Evolutionary conservation across 2,329 filamentous ascomycete species (phyloP).

Genomic region (Didymella glomerata): DNA sequence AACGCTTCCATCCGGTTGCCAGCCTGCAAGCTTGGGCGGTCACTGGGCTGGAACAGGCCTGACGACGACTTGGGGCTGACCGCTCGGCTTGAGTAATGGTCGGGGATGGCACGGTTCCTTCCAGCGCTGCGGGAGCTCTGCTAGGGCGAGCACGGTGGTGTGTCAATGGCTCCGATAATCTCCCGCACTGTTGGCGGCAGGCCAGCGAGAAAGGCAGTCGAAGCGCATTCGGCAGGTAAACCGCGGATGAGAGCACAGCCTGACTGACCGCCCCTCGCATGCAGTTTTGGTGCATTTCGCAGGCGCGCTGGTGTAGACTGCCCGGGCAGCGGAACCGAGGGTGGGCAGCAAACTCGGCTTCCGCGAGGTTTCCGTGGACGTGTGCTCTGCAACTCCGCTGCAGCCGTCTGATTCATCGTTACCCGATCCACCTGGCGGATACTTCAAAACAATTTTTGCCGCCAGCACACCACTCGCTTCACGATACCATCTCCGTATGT

Average conservation of each 20-base stretch:
- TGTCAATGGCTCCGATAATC: constrained; percentile 37
- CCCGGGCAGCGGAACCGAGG: constrained; percentile 12
- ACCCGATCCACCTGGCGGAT: constrained; percentile 6
- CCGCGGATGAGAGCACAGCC: constrained; percentile 19
- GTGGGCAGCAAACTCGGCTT: background rate
- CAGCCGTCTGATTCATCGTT: background rate
- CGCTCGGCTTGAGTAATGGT: constrained; percentile 36
- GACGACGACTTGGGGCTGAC: constrained; percentile 30
- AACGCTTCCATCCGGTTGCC: constrained; percentile 39
- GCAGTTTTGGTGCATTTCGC: constrained; percentile 1
- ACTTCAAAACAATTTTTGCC: constrained; percentile 6
- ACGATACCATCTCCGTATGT: background rate
- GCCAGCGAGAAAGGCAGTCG: constrained; percentile 5
- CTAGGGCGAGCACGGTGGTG: constrained; percentile 21
- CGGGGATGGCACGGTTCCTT: constrained; percentile 38
- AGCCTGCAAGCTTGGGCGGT: constrained; percentile 38
- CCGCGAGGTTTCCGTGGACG: background rate
- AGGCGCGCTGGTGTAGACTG: background rate
- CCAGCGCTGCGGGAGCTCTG: constrained; percentile 36
- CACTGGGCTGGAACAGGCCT: constrained; percentile 38
- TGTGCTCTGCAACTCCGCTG: background rate
- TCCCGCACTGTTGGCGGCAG: constrained; percentile 25
- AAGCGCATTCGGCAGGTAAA: constrained; percentile 31
- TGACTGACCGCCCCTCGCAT: constrained; percentile 19
- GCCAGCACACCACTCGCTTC: background rate